A percentile compares a stretch with the other conserved stretches of the same genome.
These are phyloP conservation scores for Staphylotrichum tortipilum DNA, from an alignment of 495 filamentous ascomycete species.

Conservation along the genomic window DNA sequence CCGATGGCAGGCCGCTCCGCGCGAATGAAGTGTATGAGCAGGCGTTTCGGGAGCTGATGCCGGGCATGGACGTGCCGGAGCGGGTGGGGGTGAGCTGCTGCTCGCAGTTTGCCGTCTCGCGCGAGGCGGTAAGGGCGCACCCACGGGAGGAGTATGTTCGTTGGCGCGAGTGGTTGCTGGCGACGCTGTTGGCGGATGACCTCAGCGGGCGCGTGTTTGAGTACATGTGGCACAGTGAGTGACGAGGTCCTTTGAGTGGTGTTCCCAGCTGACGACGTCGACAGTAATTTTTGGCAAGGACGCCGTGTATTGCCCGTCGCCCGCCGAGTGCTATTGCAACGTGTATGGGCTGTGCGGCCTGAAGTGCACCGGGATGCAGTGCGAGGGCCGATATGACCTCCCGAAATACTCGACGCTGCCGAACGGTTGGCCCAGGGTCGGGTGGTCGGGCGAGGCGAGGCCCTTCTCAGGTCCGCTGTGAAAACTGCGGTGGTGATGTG, in stretches of 20 bases:
- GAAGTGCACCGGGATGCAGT: slow-evolving; percentile 16
- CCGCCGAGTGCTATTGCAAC: slow-evolving; percentile 55
- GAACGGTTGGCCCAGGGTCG: slow-evolving; percentile 29
- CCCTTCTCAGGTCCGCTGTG: slow-evolving; percentile 14
- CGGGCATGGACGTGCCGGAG: slow-evolving; percentile 31
- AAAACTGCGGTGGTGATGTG: too few relatives aligned
- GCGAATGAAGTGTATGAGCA: slow-evolving; percentile 31
- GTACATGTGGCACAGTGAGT: slow-evolving; percentile 65
- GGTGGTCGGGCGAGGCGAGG: slow-evolving; percentile 26
- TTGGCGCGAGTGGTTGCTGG: slow-evolving; percentile 52
- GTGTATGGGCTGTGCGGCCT: slow-evolving; percentile 53
- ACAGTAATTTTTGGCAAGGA: slow-evolving; percentile 34
- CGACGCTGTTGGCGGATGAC: slow-evolving; percentile 48
- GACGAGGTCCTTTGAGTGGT: not conserved
- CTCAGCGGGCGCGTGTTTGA: slow-evolving; percentile 59
- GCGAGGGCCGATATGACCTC: slow-evolving; percentile 25
- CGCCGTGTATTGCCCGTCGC: slow-evolving; percentile 48
- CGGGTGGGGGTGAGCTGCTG: slow-evolving; percentile 55
- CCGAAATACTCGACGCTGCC: slow-evolving; percentile 26
- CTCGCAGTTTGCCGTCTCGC: slow-evolving; percentile 60
- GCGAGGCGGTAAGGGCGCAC: slow-evolving; percentile 41
- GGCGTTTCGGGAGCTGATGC: slow-evolving; percentile 50
- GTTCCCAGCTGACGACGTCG: slow-evolving; percentile 12
- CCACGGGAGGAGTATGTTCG: slow-evolving; percentile 45
- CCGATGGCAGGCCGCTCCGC: not conserved